phyloP scores from a whole-genome alignment of 768 basidiomycete species.

The Glaciozyma martinii region DNA sequence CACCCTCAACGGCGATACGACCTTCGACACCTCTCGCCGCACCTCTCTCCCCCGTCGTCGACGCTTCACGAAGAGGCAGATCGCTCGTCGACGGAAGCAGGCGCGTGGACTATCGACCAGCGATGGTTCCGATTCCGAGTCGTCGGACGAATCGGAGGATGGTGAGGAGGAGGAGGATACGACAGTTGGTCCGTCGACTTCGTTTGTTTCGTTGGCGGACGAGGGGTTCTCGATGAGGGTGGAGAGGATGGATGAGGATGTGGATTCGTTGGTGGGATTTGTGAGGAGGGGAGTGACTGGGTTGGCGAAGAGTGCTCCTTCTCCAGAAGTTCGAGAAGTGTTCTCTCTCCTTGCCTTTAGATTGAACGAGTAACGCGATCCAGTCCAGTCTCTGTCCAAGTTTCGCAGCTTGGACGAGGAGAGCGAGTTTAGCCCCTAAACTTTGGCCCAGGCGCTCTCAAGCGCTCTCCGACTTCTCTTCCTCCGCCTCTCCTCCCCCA shows the following conservation, averaged over 20 bases:
- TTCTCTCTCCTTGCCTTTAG: not conserved
- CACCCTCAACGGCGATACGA: constrained; percentile 1
- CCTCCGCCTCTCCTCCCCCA: too few species aligned
- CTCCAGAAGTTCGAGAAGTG: not conserved
- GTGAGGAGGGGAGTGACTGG: not conserved
- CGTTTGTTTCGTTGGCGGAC: not conserved
- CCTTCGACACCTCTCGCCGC: not conserved
- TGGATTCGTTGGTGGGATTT: not conserved
- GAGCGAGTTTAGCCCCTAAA: too few species aligned
- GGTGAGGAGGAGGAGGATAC: not conserved
- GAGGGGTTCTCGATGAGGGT: not conserved
- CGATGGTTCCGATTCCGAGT: not conserved
- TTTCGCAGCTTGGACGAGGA: too few species aligned
- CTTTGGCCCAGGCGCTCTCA: too few species aligned
- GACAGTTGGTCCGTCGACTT: not conserved
- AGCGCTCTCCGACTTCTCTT: too few species aligned
- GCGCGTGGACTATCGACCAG: not conserved
- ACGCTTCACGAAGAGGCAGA: not conserved
- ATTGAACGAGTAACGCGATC: not conserved
- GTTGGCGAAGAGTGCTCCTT: not conserved
- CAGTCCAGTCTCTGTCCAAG: too few species aligned
- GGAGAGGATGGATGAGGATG: not conserved
- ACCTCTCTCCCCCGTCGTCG: not conserved
- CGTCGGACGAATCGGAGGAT: not conserved
- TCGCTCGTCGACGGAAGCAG: not conserved